phyloP scores from a whole-genome alignment of 345 rosid species.

The Murraya koenigii region DNA sequence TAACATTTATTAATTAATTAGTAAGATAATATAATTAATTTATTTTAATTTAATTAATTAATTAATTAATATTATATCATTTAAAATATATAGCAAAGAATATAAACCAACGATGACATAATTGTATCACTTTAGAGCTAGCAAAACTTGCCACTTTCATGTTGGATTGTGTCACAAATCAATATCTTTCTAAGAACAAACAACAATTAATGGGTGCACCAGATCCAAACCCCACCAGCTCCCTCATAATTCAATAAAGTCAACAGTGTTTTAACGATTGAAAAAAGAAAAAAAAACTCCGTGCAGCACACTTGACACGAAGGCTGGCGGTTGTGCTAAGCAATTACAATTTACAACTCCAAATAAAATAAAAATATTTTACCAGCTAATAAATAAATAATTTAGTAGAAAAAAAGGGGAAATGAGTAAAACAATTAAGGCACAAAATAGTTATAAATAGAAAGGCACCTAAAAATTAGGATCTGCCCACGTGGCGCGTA shows the following conservation, averaged over 20 bases:
- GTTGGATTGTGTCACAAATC: background rate
- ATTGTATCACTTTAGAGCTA: too few species aligned
- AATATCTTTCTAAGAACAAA: background rate
- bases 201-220: background rate
- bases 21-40: too few species aligned
- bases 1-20: too few species aligned
- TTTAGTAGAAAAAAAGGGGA: conserved; percentile 1
- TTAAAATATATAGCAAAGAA: too few species aligned
- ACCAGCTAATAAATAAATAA: background rate
- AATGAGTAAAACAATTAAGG: background rate
- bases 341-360: too few species aligned
- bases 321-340: background rate
- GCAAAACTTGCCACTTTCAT: too few species aligned
- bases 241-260: background rate
- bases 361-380: too few species aligned
- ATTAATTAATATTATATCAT: too few species aligned
- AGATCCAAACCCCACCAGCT: background rate
- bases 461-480: conserved; percentile 7
- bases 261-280: background rate
- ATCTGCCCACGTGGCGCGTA: conserved; percentile 33
- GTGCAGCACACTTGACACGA: too few species aligned
- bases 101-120: too few species aligned
- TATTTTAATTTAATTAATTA: too few species aligned
- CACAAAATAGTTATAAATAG: background rate
- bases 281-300: too few species aligned